A percentile compares a stretch with the other conserved stretches of the same genome.
phyloP scores from a whole-genome alignment of 129 eudicot species.

The Pulicaria dysenterica region DNA sequence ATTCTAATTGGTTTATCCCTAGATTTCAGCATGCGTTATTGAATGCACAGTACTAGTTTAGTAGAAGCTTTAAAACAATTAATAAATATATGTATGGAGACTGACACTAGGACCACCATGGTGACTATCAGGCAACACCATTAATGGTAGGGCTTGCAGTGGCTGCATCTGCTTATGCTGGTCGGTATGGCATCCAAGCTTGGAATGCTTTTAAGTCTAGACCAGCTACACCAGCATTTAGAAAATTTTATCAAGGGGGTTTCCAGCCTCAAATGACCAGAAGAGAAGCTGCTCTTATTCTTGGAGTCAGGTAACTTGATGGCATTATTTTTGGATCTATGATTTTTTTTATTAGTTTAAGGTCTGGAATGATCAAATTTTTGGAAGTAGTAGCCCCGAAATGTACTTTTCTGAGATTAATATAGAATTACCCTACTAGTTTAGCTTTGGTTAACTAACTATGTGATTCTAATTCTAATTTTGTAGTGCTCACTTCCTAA shows the following conservation, averaged over 20 bases:
- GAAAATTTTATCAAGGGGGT: slow-evolving; percentile 88
- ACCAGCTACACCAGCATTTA: slow-evolving; percentile 65
- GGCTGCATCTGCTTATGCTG: slow-evolving; percentile 78
- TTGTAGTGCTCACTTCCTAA: no score
- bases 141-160: slow-evolving; percentile 68
- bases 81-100: slow-evolving; percentile 1
- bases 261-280: slow-evolving; percentile 85
- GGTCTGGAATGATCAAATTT: no score
- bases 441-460: no score
- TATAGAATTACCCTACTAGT: no score
- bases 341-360: no score
- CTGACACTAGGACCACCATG: slow-evolving; percentile 24
- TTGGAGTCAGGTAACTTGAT: slow-evolving; percentile 72
- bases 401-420: no score
- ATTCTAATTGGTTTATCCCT: no score
- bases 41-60: no score
- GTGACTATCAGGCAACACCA: slow-evolving; percentile 53
- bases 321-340: not conserved
- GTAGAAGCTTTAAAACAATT: not conserved
- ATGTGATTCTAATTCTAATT: no score
- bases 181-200: slow-evolving; percentile 68
- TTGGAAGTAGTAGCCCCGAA: no score
- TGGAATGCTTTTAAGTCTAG: slow-evolving; percentile 90
- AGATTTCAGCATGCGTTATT: not conserved
- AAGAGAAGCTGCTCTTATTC: slow-evolving; percentile 93